Evolutionary conservation across 306 rosid species (phyloP).

Genomic region (Vachellia collinsii): DNA sequence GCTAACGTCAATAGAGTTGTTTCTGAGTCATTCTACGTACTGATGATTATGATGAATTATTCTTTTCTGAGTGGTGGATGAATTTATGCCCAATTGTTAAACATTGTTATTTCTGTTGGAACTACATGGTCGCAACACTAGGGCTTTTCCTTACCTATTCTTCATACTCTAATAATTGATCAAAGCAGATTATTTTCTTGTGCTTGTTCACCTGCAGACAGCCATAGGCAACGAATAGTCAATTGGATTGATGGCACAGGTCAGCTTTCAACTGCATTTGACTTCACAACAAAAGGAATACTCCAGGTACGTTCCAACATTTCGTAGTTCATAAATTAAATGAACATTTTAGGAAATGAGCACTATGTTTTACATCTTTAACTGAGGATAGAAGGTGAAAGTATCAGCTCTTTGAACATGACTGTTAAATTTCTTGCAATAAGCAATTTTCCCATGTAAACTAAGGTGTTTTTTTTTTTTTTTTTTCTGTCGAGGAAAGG

Average conservation of each 20-base stretch:
- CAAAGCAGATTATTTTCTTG: not conserved
- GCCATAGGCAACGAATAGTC: conserved; percentile 78
- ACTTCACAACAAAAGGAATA: conserved; percentile 93
- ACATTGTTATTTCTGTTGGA: not conserved
- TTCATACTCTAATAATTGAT: not conserved
- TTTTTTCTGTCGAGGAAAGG: no score
- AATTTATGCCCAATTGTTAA: not conserved
- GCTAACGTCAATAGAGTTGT: not conserved
- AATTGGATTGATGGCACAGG: conserved; percentile 90
- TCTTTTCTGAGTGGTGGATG: not conserved
- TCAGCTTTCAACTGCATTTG: conserved; percentile 86
- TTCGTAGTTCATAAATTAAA: conserved; percentile 4
- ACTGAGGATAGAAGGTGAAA: not conserved
- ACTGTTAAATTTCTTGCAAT: not conserved
- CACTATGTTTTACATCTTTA: not conserved
- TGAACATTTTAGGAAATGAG: not conserved
- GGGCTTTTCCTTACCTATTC: not conserved
- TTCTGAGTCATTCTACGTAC: not conserved
- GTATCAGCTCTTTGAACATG: not conserved
- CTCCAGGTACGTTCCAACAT: conserved; percentile 68
- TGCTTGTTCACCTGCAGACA: conserved; percentile 52
- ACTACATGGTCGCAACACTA: not conserved
- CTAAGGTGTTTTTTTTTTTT: not conserved
- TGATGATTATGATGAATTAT: not conserved
- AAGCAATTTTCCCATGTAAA: conserved; percentile 9